These are phyloP conservation scores for Asterella californica DNA, from an alignment of 225 moss, liverwort and hornwort species.

Conservation along the genomic window DNA sequence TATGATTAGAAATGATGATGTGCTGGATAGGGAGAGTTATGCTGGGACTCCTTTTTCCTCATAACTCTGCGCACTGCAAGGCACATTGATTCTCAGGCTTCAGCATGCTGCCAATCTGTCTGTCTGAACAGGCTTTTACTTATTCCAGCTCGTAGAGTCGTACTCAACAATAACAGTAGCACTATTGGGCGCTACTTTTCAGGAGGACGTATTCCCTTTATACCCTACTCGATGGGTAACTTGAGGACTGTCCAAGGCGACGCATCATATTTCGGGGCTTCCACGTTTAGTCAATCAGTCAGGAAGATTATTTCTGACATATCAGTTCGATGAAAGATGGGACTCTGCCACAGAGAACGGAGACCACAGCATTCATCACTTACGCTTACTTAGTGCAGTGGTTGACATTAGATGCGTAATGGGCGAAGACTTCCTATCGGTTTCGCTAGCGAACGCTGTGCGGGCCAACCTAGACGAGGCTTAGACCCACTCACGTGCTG, in stretches of 20 bases:
- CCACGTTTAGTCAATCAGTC: not conserved
- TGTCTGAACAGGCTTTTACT: not conserved
- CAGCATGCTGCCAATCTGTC: not conserved
- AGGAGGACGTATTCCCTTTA: not conserved
- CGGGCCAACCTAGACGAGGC: too few relatives aligned
- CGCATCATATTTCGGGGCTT: not conserved
- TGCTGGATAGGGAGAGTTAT: not conserved
- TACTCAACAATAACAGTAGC: too few relatives aligned
- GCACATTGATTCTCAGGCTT: not conserved
- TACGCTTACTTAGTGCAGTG: not conserved
- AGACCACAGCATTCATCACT: not conserved
- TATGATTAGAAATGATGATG: not conserved
- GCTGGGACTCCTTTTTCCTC: not conserved
- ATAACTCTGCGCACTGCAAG: not conserved
- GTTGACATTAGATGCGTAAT: too few relatives aligned
- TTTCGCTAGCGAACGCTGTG: too few relatives aligned
- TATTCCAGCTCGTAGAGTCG: not conserved
- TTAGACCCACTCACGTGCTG: too few relatives aligned
- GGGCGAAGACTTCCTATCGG: too few relatives aligned
- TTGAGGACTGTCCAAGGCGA: not conserved
- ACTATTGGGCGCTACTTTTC: not conserved
- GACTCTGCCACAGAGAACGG: not conserved
- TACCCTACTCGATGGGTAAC: not conserved
- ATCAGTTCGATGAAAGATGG: not conserved
- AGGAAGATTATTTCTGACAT: not conserved